Evolutionary conservation across 371 early-diverging fungal species (phyloP).

Genomic region (Dentiscutata heterogama): DNA sequence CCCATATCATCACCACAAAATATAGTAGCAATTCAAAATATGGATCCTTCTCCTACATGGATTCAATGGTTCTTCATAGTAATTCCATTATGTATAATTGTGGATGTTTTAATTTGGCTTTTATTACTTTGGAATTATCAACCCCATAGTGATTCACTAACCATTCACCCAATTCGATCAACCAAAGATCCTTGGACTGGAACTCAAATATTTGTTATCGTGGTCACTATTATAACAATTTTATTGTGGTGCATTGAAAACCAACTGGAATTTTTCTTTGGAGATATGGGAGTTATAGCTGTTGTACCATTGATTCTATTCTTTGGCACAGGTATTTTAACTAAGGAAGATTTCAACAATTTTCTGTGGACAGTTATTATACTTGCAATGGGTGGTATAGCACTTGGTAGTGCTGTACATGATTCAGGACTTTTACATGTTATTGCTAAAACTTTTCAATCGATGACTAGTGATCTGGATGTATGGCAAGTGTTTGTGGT

Average conservation of each 20-base stretch:
- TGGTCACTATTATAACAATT: slow-evolving; percentile 78
- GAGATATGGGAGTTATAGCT: slow-evolving; percentile 95
- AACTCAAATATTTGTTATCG: slow-evolving; percentile 78
- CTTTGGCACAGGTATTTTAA: slow-evolving; percentile 89
- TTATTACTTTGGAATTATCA: slow-evolving; percentile 79
- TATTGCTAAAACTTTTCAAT: slow-evolving; percentile 78
- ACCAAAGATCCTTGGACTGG: slow-evolving; percentile 66
- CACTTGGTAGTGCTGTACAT: slow-evolving; percentile 93
- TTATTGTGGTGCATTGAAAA: slow-evolving; percentile 90
- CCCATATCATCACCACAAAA: slow-evolving; percentile 98
- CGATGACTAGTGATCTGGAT: slow-evolving; percentile 69
- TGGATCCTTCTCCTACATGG: slow-evolving; percentile 85
- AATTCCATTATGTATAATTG: slow-evolving; percentile 77
- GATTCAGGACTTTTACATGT: slow-evolving; percentile 83
- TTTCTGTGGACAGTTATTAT: slow-evolving; percentile 95
- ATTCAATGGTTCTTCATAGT: slow-evolving; percentile 85
- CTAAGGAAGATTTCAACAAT: slow-evolving; percentile 95
- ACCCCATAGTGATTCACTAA: slow-evolving; percentile 59
- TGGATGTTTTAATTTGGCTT: slow-evolving; percentile 83
- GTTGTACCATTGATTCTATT: slow-evolving; percentile 92
- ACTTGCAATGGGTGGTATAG: slow-evolving; percentile 95
- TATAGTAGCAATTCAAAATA: slow-evolving; percentile 85
- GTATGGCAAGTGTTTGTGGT: slow-evolving; percentile 76
- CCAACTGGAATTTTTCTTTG: slow-evolving; percentile 75
- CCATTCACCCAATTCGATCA: slow-evolving; percentile 67